Evolutionary conservation across 2,329 filamentous ascomycete genomes (phyloP), one percentile per base, ranked within the genome.

Genomic region (Xylariaceae sp.): DNA sequence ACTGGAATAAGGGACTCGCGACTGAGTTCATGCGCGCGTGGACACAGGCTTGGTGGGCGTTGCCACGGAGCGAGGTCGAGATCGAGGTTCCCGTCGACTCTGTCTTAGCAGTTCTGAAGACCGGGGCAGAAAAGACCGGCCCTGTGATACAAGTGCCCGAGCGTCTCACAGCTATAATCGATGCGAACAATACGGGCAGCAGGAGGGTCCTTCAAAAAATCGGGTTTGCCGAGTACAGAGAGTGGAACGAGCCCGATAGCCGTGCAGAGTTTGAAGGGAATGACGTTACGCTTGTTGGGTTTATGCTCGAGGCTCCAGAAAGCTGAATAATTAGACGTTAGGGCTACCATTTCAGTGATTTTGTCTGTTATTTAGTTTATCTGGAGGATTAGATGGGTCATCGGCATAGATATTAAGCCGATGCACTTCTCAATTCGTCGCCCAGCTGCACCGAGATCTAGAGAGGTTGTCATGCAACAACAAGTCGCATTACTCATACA

Each of bases 1-100:
- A 69, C 48, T 86, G 83, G 83, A 79, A 81, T 6, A 74, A 73
- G 32, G 83, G 83, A 4, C 77, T 81, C 59, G 82, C 77, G 27
- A 83, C 79, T 1, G 83, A 86, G 69, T 80, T 84, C 37, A 54
- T 85, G 30, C 67, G 57, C 45, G 81, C 67, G 1, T 79, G 79
- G 46, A 55, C 81, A 10, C 55, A 63, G 9, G 64, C 70, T 9
- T 86, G 78, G 75, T 79, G 75, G 72, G 64, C 65, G 46, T 72
- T 85, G 59, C 78, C 78, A 29, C 70, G 81, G 57, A 72, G 67
- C 41, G 73, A 74, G 59, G 67, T 71, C 4, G 75, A 75, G 61
- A 21, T 80, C n/a, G 65, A 69, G 54, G 78, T 81, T 16, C n/a
- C n/a, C n/a, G n/a, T 55, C 3, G 74, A 77, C 27, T 64, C 50